phyloP scores from a whole-genome alignment of 2,329 filamentous ascomycete genomes.

The Pochonia chlamydosporia region DNA sequence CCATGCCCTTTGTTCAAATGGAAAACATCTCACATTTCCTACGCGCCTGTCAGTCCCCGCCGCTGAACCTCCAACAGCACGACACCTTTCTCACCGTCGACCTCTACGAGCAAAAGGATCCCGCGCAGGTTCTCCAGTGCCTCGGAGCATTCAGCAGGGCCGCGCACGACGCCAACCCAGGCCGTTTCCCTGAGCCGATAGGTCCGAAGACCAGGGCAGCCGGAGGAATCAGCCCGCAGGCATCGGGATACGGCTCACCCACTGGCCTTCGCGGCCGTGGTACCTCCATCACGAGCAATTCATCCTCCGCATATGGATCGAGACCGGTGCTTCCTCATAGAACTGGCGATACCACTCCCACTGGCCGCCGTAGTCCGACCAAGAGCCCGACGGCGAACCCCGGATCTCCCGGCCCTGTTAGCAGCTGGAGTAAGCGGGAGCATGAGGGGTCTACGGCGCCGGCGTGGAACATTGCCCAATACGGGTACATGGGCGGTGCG shows the following conservation, averaged over 20 bases:
- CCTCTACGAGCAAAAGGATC: conserved; percentile 91
- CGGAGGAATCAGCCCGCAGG: conserved; percentile 58
- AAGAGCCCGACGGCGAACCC: conserved; percentile 48
- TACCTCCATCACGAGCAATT: conserved; percentile 52
- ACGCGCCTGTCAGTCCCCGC: conserved; percentile 75
- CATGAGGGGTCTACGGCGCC: conserved; percentile 78
- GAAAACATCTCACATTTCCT: conserved; percentile 98
- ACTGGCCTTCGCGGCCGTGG: conserved; percentile 39
- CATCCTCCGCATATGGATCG: conserved; percentile 42
- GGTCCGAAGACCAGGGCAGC: conserved; percentile 56
- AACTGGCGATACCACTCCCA: conserved; percentile 44
- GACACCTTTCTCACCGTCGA: conserved; percentile 97
- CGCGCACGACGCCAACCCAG: conserved; percentile 68
- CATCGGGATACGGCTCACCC: conserved; percentile 51
- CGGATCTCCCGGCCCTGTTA: conserved; percentile 54
- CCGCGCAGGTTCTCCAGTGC: conserved; percentile 91
- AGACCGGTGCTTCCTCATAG: conserved; percentile 39
- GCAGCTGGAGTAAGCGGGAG: conserved; percentile 82
- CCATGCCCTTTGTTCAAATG: conserved; percentile 99
- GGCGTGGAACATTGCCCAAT: conserved; percentile 98
- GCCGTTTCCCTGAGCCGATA: conserved; percentile 67
- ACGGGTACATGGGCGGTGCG: conserved; percentile 96
- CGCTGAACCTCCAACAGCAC: conserved; percentile 83
- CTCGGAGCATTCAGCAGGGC: conserved; percentile 85
- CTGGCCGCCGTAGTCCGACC: conserved; percentile 56